Conservation (phyloP, 148 eudicot genomes). For the Persicaria tinctoria region DNA sequence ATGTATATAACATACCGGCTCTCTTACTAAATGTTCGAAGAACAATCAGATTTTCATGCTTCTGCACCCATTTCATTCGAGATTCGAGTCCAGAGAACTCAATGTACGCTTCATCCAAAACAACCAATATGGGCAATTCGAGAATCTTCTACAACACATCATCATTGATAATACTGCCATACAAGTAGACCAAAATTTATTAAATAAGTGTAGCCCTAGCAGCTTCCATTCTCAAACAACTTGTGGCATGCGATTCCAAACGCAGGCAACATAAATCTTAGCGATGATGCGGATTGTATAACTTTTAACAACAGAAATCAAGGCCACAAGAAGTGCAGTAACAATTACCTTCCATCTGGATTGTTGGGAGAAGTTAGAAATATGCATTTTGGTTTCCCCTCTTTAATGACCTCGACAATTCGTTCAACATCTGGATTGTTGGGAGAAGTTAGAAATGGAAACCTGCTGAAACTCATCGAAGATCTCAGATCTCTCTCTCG, state of each 20-base stretch:
- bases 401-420: slow-evolving; percentile 54
- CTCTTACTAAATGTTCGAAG: slow-evolving; percentile 95
- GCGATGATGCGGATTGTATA: background rate
- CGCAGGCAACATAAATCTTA: background rate
- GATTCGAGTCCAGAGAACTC: slow-evolving; percentile 85
- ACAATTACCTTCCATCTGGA: slow-evolving; percentile 91
- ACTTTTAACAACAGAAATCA: background rate
- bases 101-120: slow-evolving; percentile 93
- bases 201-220: background rate
- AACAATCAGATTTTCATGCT: slow-evolving; percentile 85
- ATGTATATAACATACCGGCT: slow-evolving; percentile 55
- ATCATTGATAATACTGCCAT: slow-evolving; percentile 65
- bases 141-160: slow-evolving; percentile 73
- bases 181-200: background rate
- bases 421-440: slow-evolving; percentile 59
- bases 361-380: slow-evolving; percentile 95
- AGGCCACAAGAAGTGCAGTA: background rate
- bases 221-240: background rate
- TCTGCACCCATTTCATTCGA: slow-evolving; percentile 93
- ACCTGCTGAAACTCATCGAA: too few species aligned
- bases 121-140: slow-evolving; percentile 64
- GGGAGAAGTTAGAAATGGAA: too few species aligned
- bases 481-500: too few species aligned
- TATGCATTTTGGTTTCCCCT: slow-evolving; percentile 87
- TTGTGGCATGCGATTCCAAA: background rate